phyloP scores from a whole-genome alignment of 257 asterid species.

The Solanum sejunctum region DNA sequence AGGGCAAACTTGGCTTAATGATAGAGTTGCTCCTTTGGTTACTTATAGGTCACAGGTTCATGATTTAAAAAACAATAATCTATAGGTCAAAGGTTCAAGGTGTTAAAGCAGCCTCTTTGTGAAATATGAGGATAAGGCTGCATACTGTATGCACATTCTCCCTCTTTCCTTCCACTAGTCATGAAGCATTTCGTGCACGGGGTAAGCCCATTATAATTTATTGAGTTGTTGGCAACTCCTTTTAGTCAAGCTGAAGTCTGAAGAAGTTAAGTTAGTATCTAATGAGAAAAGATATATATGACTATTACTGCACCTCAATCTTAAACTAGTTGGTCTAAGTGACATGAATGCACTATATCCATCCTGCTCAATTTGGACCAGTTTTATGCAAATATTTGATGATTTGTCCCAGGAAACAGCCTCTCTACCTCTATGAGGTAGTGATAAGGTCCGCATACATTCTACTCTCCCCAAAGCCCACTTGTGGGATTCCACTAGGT shows the following conservation, averaged over 20 bases:
- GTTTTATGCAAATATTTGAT: background rate
- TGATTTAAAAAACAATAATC: background rate
- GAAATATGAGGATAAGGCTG: background rate
- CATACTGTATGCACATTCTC: background rate
- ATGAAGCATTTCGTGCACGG: background rate
- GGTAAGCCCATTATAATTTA: background rate
- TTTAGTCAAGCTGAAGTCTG: background rate
- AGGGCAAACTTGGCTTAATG: background rate
- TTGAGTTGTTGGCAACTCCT: background rate
- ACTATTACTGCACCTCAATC: background rate
- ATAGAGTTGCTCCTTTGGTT: background rate
- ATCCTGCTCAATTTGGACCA: background rate
- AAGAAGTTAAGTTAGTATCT: background rate
- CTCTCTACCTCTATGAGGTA: too few species aligned
- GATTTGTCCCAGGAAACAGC: background rate
- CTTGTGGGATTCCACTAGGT: too few species aligned
- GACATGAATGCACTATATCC: background rate
- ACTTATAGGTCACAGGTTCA: background rate
- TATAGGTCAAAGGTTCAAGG: background rate
- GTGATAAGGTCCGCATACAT: too few species aligned
- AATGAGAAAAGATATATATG: background rate
- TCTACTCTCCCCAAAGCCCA: too few species aligned
- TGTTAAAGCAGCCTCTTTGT: background rate
- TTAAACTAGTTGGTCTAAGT: background rate
- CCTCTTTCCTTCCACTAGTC: background rate